Conservation (phyloP, 192 early-diverging fungal genomes). For the Backusella tarrabulga region DNA sequence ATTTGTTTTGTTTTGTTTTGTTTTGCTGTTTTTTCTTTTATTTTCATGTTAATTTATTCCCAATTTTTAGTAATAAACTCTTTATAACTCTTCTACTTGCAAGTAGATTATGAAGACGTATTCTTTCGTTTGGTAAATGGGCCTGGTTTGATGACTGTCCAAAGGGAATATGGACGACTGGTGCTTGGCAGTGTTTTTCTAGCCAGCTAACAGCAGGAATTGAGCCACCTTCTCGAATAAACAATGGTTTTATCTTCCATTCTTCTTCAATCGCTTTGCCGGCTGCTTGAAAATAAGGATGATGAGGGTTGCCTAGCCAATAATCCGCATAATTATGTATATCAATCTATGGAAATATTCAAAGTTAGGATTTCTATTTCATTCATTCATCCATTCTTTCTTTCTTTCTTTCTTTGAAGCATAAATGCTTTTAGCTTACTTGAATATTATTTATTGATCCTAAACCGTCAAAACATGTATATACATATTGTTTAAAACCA, state of each 20-base stretch:
- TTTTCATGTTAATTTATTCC: slow-evolving; percentile 5
- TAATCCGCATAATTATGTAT: slow-evolving; percentile 68
- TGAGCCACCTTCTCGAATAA: slow-evolving; percentile 74
- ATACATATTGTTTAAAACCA: slow-evolving; percentile 53
- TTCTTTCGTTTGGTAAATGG: slow-evolving; percentile 69
- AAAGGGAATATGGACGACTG: slow-evolving; percentile 72
- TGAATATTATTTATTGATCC: slow-evolving; percentile 45
- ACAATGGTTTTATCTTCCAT: slow-evolving; percentile 61
- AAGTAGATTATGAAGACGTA: slow-evolving; percentile 59
- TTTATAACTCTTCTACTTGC: slow-evolving; percentile 59
- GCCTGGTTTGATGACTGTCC: slow-evolving; percentile 68
- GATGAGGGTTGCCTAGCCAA: slow-evolving; percentile 71
- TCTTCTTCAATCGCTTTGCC: slow-evolving; percentile 60
- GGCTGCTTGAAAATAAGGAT: slow-evolving; percentile 64
- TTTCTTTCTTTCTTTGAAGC: background rate
- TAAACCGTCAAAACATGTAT: slow-evolving; percentile 45
- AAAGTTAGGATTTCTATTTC: background rate
- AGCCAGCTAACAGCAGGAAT: slow-evolving; percentile 73
- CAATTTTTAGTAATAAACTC: slow-evolving; percentile 20
- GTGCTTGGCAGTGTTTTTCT: slow-evolving; percentile 58
- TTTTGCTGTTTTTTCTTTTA: background rate
- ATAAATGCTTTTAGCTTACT: slow-evolving; percentile 26
- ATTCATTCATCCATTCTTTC: too few relatives aligned
- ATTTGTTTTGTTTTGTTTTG: background rate
- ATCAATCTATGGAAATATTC: slow-evolving; percentile 41